Evolutionary conservation across 2,329 filamentous ascomycete species (phyloP).

Genomic region (Thermothelomyces thermophilus): DNA sequence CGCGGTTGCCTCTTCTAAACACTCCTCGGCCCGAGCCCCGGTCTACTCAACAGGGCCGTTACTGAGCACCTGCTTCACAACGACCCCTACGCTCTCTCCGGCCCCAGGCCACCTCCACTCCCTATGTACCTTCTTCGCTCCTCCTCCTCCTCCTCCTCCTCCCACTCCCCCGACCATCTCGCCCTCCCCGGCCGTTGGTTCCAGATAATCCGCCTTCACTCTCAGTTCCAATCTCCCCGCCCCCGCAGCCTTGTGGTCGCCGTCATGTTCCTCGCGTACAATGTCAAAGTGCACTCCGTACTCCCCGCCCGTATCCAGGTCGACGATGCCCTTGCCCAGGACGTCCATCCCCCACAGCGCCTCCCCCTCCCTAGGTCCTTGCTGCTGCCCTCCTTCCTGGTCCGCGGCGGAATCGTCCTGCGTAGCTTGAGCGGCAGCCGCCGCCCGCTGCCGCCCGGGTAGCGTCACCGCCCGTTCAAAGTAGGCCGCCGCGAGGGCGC

Average conservation of each 20-base stretch:
- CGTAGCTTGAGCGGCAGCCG: neutral
- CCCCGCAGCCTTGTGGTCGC: neutral
- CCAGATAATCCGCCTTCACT: constrained; percentile 7
- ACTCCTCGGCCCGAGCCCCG: neutral
- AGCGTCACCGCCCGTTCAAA: neutral
- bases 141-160: neutral
- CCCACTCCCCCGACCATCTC: neutral
- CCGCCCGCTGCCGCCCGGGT: neutral
- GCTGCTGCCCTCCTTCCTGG: neutral
- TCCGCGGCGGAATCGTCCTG: neutral
- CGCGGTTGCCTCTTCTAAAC: neutral
- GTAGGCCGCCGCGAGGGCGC: constrained; percentile 18
- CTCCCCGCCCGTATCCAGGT: constrained; percentile 14
- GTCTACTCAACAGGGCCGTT: constrained; percentile 2
- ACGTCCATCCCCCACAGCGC: constrained; percentile 15
- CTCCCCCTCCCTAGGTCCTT: neutral
- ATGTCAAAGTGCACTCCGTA: constrained; percentile 21
- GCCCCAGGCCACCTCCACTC: constrained; percentile 32
- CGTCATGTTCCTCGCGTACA: neutral
- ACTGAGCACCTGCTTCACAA: constrained; percentile 13
- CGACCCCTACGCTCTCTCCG: constrained; percentile 33
- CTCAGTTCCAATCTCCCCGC: constrained; percentile 9
- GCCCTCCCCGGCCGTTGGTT: neutral
- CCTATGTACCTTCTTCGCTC: constrained; percentile 1
- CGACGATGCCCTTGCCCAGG: constrained; percentile 15